Evolutionary conservation across 1,284 basidiomycete genomes (phyloP).

Genomic region (Irpex lacteus): DNA sequence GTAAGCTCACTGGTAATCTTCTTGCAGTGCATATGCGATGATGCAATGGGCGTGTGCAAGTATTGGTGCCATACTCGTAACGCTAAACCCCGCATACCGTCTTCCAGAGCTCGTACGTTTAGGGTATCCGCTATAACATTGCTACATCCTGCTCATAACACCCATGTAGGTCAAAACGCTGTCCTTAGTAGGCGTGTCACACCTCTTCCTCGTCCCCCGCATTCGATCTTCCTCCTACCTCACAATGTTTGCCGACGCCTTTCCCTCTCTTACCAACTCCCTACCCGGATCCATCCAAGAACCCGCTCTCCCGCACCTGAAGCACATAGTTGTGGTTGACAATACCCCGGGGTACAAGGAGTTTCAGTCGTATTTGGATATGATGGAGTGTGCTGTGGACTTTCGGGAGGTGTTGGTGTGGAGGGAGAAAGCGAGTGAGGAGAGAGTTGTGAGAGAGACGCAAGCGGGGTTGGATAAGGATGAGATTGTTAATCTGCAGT

Average conservation of each 20-base stretch:
- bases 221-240: slow-evolving; percentile 66
- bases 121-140: neutral
- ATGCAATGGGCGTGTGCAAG: slow-evolving; percentile 83
- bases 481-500: slow-evolving; percentile 80
- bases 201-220: slow-evolving; percentile 73
- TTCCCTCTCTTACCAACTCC: slow-evolving; percentile 56
- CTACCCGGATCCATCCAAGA: slow-evolving; percentile 59
- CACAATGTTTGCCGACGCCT: slow-evolving; percentile 50
- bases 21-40: slow-evolving; percentile 67
- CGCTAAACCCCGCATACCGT: slow-evolving; percentile 81
- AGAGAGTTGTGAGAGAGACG: slow-evolving; percentile 38
- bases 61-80: slow-evolving; percentile 78
- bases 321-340: slow-evolving; percentile 68
- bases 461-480: slow-evolving; percentile 45
- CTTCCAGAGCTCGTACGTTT: slow-evolving; percentile 62
- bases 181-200: slow-evolving; percentile 65
- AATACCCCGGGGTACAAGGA: slow-evolving; percentile 41
- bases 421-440: slow-evolving; percentile 48
- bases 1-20: neutral
- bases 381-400: slow-evolving; percentile 53
- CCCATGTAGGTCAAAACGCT: slow-evolving; percentile 52
- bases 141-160: neutral
- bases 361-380: slow-evolving; percentile 40
- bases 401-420: slow-evolving; percentile 67
- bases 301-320: slow-evolving; percentile 58